Base-by-base conservation (phyloP, 2,329 filamentous ascomycete genomes). In the Didymella keratinophila region DNA sequence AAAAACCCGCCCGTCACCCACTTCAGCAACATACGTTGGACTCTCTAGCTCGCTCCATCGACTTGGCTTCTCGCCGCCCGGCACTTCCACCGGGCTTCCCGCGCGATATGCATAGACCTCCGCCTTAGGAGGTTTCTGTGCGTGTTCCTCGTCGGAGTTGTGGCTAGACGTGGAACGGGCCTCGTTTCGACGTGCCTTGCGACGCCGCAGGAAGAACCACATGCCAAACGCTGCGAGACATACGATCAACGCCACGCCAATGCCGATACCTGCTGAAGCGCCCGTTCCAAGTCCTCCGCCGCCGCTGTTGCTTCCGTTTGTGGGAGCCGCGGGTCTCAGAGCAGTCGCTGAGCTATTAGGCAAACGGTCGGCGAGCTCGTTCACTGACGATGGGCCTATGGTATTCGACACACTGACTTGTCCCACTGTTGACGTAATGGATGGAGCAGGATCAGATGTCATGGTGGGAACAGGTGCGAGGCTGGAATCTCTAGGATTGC, bases 211-310 rank as follows among this genome's bases (percentile, higher is more conserved):
- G 32, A 55, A 58, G 28, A 64, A 52, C 61, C 65, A 69, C 18
- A 39, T 49, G 30, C 49, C 60, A 3, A 64, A 45, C 14, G 57
- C 45, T 34, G 62, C 44, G 27, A 66, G 25, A 32, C 66, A 60
- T 5, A 64, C 43, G 8, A 50, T 43, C 2, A 63, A 11, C 4
- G 64, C 62, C n/a, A 63, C 60, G 37, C 59, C 67, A 21, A 67
- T 36, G 23, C 67, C 67, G 16, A 68, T 63, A 10, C 67, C 64
- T 14, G 59, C 60, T 23, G 60, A 56, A n/a, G 61, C 58, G 10
- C 56, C 64, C n/a, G 47, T 25, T 18, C 59, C 52, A 7, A 67
- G 53, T n/a, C 54, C 52, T 5, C 21, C 27, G 14, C 30, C 25
- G 18, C 34, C 18, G 37, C 34, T 30, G 14, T 28, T 46, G 42